Evolutionary conservation across 2,329 filamentous ascomycete genomes (phyloP).

Genomic region (Annulohypoxylon truncatum): DNA sequence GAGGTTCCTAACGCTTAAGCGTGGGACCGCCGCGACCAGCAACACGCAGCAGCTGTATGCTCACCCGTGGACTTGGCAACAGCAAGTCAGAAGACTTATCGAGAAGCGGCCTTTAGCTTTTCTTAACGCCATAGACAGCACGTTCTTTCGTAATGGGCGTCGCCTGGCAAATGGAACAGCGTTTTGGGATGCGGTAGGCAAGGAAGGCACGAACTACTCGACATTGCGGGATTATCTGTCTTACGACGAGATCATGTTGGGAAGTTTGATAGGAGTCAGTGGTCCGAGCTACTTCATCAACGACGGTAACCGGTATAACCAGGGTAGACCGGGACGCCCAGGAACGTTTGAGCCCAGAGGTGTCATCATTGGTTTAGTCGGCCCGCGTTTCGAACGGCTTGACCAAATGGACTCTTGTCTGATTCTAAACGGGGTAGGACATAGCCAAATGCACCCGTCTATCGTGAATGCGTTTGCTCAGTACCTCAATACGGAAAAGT

Average conservation of each 20-base stretch:
- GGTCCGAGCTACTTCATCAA: constrained; percentile 50
- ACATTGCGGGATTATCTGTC: constrained; percentile 47
- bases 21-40: constrained; percentile 36
- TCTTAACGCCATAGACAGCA: constrained; percentile 39
- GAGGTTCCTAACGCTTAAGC: constrained; percentile 47
- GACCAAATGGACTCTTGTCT: constrained; percentile 47
- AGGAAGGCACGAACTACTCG: constrained; percentile 35
- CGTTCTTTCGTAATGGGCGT: constrained; percentile 39
- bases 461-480: constrained; percentile 40
- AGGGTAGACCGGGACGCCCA: not conserved
- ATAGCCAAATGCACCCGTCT: constrained; percentile 37
- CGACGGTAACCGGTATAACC: constrained; percentile 45
- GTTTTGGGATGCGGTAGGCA: constrained; percentile 48
- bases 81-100: constrained; percentile 44
- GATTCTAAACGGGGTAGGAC: constrained; percentile 10
- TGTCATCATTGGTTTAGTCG: constrained; percentile 50
- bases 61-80: constrained; percentile 40
- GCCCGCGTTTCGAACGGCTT: constrained; percentile 48
- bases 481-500: constrained; percentile 27
- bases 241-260: constrained; percentile 53
- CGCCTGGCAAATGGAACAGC: not conserved
- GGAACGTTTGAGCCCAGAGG: constrained; percentile 46
- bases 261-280: constrained; percentile 49
- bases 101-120: constrained; percentile 46
- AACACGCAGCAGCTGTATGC: constrained; percentile 43